Conservation (phyloP, 2,329 filamentous ascomycete species). For the Hymenoscyphus albidus region DNA sequence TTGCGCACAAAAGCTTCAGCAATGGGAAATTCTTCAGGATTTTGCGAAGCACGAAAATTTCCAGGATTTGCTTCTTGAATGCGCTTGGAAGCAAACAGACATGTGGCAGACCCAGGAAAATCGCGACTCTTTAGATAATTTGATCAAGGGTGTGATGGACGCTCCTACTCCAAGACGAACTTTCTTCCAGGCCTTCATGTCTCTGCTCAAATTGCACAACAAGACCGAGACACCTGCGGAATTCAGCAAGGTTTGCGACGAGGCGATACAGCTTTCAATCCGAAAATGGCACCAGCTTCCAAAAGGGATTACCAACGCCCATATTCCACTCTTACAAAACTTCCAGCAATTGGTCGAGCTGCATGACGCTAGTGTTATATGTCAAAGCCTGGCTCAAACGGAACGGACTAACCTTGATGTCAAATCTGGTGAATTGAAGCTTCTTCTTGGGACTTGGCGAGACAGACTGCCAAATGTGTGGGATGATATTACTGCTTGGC, state of each 20-base stretch:
- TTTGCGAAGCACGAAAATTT: conserved; percentile 99
- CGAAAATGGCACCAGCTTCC: conserved; percentile 99
- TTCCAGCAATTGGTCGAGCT: conserved; percentile 98
- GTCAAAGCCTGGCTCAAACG: conserved; percentile 81
- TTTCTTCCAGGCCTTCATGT: conserved; percentile 99
- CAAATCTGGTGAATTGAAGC: conserved; percentile 93
- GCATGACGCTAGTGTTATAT: conserved; percentile 96
- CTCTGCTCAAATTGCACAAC: conserved; percentile 87
- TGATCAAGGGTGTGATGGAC: conserved; percentile 97
- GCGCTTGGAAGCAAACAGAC: conserved; percentile 92
- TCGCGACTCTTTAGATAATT: conserved; percentile 82
- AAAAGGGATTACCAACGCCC: conserved; percentile 85
- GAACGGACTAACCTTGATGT: conserved; percentile 81
- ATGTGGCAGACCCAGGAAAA: conserved; percentile 87
- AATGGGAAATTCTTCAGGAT: conserved; percentile 97
- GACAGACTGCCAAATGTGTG: conserved; percentile 95
- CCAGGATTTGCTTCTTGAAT: conserved; percentile 91
- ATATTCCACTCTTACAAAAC: conserved; percentile 91
- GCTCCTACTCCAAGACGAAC: conserved; percentile 88
- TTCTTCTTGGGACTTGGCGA: conserved; percentile 90
- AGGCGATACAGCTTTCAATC: conserved; percentile 95
- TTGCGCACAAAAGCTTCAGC: conserved; percentile 95
- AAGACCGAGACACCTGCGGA: conserved; percentile 77
- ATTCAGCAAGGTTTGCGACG: conserved; percentile 88
- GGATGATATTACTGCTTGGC: conserved; percentile 99